A percentile compares a stretch with the other conserved stretches of the same genome.
phyloP scores from a whole-genome alignment of 1,139 yeast genomes.

The Blastobotrys petasosporus region DNA sequence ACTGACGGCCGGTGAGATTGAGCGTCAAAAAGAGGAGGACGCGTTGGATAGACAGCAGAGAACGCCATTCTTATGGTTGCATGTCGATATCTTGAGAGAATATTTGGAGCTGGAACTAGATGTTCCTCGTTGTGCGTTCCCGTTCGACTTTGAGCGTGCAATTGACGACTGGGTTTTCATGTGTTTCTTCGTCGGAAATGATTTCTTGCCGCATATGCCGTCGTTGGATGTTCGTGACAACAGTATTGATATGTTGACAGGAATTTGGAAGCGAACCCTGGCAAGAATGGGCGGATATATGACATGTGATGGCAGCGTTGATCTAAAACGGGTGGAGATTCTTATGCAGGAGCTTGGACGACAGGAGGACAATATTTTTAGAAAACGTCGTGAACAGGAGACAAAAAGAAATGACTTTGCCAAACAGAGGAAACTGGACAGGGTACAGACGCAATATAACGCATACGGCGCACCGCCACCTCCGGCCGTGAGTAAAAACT shows the following conservation, averaged over 20 bases:
- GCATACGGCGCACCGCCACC: slow-evolving; percentile 16
- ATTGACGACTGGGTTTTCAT: slow-evolving; percentile 98
- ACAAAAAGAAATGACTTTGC: slow-evolving; percentile 56
- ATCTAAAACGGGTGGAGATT: slow-evolving; percentile 68
- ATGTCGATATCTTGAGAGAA: slow-evolving; percentile 80
- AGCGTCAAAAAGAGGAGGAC: slow-evolving; percentile 50
- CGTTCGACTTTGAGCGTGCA: slow-evolving; percentile 87
- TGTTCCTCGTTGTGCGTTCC: slow-evolving; percentile 62
- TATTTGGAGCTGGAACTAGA: slow-evolving; percentile 74
- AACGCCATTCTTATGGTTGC: slow-evolving; percentile 93
- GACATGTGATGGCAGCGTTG: slow-evolving; percentile 82
- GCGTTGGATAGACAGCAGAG: slow-evolving; percentile 51
- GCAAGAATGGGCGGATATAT: slow-evolving; percentile 68
- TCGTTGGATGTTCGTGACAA: slow-evolving; percentile 91
- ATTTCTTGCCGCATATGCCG: slow-evolving; percentile 95
- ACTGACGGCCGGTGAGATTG: slow-evolving; percentile 24
- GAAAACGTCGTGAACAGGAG: slow-evolving; percentile 61
- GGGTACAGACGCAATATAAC: slow-evolving; percentile 18
- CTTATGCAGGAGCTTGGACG: slow-evolving; percentile 59
- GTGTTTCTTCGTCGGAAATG: slow-evolving; percentile 98
- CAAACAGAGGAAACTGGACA: slow-evolving; percentile 50
- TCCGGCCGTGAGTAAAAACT: slow-evolving; percentile 23
- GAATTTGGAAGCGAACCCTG: slow-evolving; percentile 73
- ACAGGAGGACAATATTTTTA: slow-evolving; percentile 78
- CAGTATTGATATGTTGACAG: slow-evolving; percentile 75